phyloP scores from a whole-genome alignment of 2,329 filamentous ascomycete genomes.

The Trichoderma afroharzianum region DNA sequence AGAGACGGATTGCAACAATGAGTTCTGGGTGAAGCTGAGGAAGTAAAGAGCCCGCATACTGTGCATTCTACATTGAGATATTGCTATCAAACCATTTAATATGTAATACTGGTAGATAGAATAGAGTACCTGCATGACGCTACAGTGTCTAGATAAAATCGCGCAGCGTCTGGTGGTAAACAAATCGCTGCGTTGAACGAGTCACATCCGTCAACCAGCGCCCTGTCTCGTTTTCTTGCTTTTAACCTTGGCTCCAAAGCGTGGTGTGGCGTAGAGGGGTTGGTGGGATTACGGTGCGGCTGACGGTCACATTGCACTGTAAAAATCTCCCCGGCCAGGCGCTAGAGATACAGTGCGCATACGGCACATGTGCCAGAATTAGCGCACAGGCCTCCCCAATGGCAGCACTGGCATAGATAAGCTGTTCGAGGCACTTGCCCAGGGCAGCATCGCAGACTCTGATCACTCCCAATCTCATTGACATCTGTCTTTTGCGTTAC shows the following conservation, averaged over 20 bases:
- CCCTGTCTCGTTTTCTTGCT: background rate
- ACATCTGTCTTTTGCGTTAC: background rate
- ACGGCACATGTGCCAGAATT: background rate
- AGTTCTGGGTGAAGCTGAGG: background rate
- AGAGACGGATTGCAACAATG: background rate
- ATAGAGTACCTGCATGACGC: background rate
- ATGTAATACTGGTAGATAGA: background rate
- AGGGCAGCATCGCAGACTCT: background rate
- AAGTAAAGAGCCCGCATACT: background rate
- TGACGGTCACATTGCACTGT: conserved; percentile 4
- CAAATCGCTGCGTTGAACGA: background rate
- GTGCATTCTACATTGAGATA: background rate
- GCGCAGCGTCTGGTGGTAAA: background rate
- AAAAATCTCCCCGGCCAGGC: background rate
- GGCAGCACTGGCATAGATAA: conserved; percentile 14
- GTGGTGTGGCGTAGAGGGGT: conserved; percentile 15
- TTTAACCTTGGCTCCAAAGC: background rate
- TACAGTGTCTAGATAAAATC: background rate
- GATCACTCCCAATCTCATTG: background rate
- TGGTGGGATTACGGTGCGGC: conserved; percentile 12
- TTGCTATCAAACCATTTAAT: background rate
- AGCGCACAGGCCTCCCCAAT: conserved; percentile 14
- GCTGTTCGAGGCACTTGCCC: conserved; percentile 9
- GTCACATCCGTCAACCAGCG: background rate
- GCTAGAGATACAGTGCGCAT: background rate